Evolutionary conservation across 345 rosid genomes (phyloP).

Genomic region (Citrus australasica): DNA sequence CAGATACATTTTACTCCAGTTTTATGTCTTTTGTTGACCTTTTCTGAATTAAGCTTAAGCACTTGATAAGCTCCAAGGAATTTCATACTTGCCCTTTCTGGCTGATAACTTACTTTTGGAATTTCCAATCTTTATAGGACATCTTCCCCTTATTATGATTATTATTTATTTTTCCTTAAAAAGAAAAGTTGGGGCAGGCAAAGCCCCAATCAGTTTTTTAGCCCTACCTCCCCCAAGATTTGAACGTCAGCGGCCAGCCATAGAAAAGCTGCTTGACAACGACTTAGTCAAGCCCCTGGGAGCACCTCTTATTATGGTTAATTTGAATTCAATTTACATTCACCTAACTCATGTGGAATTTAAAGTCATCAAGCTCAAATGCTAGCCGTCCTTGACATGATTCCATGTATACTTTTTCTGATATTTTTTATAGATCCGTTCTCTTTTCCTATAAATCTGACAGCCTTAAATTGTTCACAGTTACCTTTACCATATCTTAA

Average conservation of each 20-base stretch:
- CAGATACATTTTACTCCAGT: not conserved
- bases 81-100: not conserved
- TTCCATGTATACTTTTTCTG: not conserved
- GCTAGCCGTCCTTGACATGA: not conserved
- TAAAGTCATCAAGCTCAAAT: not conserved
- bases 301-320: not conserved
- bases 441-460: constrained; percentile 3
- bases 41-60: not conserved
- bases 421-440: not conserved
- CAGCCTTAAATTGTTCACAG: constrained; percentile 38
- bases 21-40: not conserved
- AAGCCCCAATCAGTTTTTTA: too few relatives aligned
- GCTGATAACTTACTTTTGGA: not conserved
- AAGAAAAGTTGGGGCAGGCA: too few relatives aligned
- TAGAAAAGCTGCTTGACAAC: too few relatives aligned
- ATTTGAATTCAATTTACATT: not conserved
- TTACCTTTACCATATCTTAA: constrained; percentile 85
- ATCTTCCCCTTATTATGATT: constrained; percentile 44
- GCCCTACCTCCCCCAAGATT: too few relatives aligned
- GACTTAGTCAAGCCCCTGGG: too few relatives aligned
- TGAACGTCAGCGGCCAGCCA: too few relatives aligned
- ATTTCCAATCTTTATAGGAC: not conserved
- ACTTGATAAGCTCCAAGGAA: not conserved
- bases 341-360: not conserved
- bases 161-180: not conserved